phyloP scores from a whole-genome alignment of 495 filamentous ascomycete species.

The Penicillium coffeae region DNA sequence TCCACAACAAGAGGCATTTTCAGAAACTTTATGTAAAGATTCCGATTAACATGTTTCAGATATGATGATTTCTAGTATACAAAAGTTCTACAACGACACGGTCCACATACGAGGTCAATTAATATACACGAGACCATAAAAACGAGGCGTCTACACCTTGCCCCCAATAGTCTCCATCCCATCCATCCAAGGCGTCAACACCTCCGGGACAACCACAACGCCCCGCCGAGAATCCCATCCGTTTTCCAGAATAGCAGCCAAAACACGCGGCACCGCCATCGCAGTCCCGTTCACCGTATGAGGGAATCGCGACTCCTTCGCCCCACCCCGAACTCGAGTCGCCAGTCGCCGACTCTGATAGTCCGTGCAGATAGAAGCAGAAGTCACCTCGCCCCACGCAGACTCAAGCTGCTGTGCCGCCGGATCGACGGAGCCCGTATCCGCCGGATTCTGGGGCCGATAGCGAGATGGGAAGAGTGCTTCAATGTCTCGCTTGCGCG shows the following conservation, averaged over 20 bases:
- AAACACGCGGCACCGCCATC: conserved; percentile 80
- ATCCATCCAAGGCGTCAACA: conserved; percentile 77
- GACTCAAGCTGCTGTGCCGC: conserved; percentile 49
- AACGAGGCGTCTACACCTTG: not conserved
- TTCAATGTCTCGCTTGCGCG: conserved; percentile 87
- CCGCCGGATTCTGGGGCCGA: conserved; percentile 9
- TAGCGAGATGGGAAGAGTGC: conserved; percentile 84
- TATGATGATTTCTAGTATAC: not conserved
- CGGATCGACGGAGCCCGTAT: conserved; percentile 6
- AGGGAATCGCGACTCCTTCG: conserved; percentile 55
- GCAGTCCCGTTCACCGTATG: conserved; percentile 95
- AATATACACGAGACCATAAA: conserved; percentile 1
- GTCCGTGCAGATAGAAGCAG: conserved; percentile 86
- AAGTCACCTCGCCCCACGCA: conserved; percentile 93
- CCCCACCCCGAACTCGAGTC: conserved; percentile 57
- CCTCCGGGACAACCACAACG: conserved; percentile 69
- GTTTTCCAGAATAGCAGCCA: conserved; percentile 91
- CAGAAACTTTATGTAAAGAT: no score
- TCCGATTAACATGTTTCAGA: no score
- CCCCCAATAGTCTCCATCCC: conserved; percentile 60
- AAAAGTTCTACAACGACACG: not conserved
- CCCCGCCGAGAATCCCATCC: conserved; percentile 70
- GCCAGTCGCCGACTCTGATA: conserved; percentile 84
- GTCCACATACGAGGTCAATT: not conserved
- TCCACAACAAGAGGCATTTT: no score